Evolutionary conservation across 441 rosid genomes (phyloP).

Genomic region (Omphalea diandra): DNA sequence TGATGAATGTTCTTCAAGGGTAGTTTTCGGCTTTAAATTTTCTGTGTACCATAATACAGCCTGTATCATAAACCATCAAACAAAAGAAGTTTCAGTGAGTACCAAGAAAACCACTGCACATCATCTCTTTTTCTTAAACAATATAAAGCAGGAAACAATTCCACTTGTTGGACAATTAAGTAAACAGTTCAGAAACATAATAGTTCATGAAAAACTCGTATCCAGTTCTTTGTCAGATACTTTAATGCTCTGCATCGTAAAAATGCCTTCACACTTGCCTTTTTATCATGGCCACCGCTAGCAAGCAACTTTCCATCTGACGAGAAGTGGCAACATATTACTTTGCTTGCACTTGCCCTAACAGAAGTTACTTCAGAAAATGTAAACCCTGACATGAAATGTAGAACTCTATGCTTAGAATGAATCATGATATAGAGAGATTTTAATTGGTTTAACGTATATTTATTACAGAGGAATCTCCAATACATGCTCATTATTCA

Average conservation of each 20-base stretch:
- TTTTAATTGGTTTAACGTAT: not conserved
- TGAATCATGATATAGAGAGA: not conserved
- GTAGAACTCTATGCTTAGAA: slow-evolving; percentile 12
- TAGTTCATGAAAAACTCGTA: not conserved
- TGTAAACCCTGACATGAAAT: slow-evolving; percentile 57
- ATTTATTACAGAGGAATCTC: not conserved
- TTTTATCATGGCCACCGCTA: slow-evolving; percentile 88
- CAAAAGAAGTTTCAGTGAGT: slow-evolving; percentile 1
- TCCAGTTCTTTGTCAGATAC: not conserved
- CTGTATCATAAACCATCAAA: slow-evolving; percentile 37
- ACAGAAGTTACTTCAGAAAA: slow-evolving; percentile 67
- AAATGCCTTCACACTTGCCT: slow-evolving; percentile 41
- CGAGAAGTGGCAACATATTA: slow-evolving; percentile 86
- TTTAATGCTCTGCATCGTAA: not conserved
- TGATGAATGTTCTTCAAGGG: slow-evolving; percentile 76
- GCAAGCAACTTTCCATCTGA: slow-evolving; percentile 91
- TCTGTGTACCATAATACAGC: slow-evolving; percentile 83
- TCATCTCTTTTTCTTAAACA: not conserved
- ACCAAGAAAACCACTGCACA: not conserved
- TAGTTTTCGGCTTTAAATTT: slow-evolving; percentile 59
- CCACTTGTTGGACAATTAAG: not conserved
- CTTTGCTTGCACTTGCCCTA: slow-evolving; percentile 67
- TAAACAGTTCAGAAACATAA: not conserved
- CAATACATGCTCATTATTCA: not conserved
- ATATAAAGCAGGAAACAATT: not conserved